Base-by-base conservation (phyloP, 1,284 basidiomycete genomes). In the Rhodofomes roseus region DNA sequence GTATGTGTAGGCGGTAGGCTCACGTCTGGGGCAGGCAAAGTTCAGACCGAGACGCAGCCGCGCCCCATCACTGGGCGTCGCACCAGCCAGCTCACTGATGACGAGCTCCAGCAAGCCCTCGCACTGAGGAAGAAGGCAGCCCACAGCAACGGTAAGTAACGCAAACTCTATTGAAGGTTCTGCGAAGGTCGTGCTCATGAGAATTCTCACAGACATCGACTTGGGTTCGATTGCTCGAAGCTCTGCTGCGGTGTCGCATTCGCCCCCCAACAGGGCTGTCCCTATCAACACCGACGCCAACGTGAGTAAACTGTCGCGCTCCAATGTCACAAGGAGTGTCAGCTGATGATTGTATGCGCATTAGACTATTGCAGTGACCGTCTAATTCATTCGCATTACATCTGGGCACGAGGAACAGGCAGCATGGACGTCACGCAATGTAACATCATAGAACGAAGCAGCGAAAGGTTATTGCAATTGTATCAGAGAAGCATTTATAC, bases 151-250 rank as follows among this genome's bases (percentile, higher is more conserved):
- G 78, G 83, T 85, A 63, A 58, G 78, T 73, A 12, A 41, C 41
- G 25, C n/a, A 14, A 29, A 40, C 50, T 12, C 23, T 37, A 34
- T 23, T 23, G 22, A 55, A 16, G 20, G 34, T 29, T 55, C 27
- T 51, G 31, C 36, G 43, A 57, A 29, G 41, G 37, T 23, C n/a
- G 53, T 60, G 34, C 56, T 57, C 14, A 62, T 46, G 31, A 37
- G 41, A 16, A 48, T 52, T 27, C 52, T 1, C 31, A 36, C 64
- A 84, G 83, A 77, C 67, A 74, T 91, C 59, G 89, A 93, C 74
- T 82, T 95, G 60, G 80, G 82, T 46, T 79, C 85, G 58, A 94
- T 95, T 67, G 92, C 92, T 27, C 87, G 90, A 66, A 91, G 90
- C 60, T 93, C 90, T 12, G 80, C 81, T 62, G 92, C 87, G 22